A percentile compares a stretch with the other conserved stretches of the same genome.
Conservation (phyloP, 2,329 filamentous ascomycete species). For the Ophiostoma piceae region DNA sequence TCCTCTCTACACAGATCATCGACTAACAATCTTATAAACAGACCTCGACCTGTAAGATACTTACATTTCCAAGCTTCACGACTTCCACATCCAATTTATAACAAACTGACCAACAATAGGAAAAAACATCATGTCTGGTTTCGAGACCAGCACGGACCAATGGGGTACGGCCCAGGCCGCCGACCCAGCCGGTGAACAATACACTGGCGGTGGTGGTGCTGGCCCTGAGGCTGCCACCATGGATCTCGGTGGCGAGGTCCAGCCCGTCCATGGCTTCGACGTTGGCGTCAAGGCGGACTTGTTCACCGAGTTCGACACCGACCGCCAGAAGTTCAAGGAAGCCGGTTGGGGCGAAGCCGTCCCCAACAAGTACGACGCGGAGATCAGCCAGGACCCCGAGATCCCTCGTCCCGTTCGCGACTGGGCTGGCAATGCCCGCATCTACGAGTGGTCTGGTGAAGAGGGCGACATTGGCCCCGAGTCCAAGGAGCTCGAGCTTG, state of each 20-base stretch:
- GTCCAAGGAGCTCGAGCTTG: constrained; percentile 62
- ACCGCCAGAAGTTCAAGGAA: constrained; percentile 29
- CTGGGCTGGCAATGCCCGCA: constrained; percentile 52
- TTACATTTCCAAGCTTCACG: background rate
- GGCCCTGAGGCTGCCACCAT: constrained; percentile 3
- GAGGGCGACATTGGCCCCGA: constrained; percentile 78
- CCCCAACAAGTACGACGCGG: constrained; percentile 46
- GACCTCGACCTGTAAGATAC: background rate
- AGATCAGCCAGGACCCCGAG: constrained; percentile 26
- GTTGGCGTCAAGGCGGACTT: constrained; percentile 25
- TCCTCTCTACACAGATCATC: background rate
- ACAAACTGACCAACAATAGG: background rate
- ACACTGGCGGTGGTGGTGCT: background rate
- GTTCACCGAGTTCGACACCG: constrained; percentile 25
- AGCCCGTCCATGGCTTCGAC: constrained; percentile 20
- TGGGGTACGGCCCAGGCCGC: background rate
- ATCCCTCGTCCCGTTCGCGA: constrained; percentile 27
- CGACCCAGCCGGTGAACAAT: background rate
- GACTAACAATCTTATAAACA: background rate
- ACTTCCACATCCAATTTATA: too few species aligned
- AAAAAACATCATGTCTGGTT: background rate
- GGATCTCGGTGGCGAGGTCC: constrained; percentile 1
- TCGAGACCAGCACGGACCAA: background rate
- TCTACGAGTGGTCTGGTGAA: constrained; percentile 83
- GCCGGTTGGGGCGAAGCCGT: constrained; percentile 44